Percentiles rank a stretch among this genome's conserved stretches.
These are phyloP conservation scores for Fistulina hepatica DNA, from an alignment of 1,284 basidiomycete species.

Conservation along the genomic window DNA sequence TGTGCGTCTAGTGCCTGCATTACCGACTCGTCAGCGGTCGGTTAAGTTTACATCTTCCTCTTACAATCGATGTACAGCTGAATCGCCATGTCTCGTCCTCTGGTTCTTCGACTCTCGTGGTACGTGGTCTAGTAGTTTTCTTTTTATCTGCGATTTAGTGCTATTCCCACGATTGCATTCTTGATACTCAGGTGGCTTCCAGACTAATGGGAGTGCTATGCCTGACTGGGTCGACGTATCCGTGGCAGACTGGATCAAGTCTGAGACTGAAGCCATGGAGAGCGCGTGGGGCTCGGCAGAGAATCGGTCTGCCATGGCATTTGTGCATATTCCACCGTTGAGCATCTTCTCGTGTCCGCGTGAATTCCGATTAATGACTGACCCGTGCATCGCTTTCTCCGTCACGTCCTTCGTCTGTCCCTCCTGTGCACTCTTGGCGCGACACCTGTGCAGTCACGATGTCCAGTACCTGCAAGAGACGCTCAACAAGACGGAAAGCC, in stretches of 20 bases:
- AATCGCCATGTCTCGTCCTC: slow-evolving; percentile 39
- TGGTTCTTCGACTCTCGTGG: slow-evolving; percentile 71
- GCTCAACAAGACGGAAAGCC: slow-evolving; percentile 39
- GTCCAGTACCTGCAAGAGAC: slow-evolving; percentile 39
- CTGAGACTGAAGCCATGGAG: slow-evolving; percentile 42
- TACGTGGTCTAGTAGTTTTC: slow-evolving; percentile 15
- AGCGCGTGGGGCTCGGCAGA: slow-evolving; percentile 44
- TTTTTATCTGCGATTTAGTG: not conserved
- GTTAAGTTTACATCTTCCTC: too few species aligned
- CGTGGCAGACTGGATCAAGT: slow-evolving; percentile 49
- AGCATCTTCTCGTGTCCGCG: slow-evolving; percentile 9
- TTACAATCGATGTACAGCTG: too few species aligned
- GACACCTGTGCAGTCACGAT: slow-evolving; percentile 35
- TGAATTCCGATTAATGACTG: not conserved
- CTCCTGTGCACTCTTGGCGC: slow-evolving; percentile 8
- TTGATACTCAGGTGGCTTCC: slow-evolving; percentile 35
- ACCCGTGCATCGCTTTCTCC: not conserved
- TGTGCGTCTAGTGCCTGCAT: not conserved
- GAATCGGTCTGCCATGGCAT: slow-evolving; percentile 44
- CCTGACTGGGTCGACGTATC: slow-evolving; percentile 58
- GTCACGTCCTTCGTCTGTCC: slow-evolving; percentile 2
- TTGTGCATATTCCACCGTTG: slow-evolving; percentile 64
- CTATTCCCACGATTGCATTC: too few species aligned
- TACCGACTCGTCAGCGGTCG: too few species aligned
- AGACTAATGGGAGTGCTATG: slow-evolving; percentile 32